Evolutionary conservation across 2,329 filamentous ascomycete species (phyloP), one percentile per base, ranked within the genome.

Genomic region (Dryadomyces quercus-mongolicae): DNA sequence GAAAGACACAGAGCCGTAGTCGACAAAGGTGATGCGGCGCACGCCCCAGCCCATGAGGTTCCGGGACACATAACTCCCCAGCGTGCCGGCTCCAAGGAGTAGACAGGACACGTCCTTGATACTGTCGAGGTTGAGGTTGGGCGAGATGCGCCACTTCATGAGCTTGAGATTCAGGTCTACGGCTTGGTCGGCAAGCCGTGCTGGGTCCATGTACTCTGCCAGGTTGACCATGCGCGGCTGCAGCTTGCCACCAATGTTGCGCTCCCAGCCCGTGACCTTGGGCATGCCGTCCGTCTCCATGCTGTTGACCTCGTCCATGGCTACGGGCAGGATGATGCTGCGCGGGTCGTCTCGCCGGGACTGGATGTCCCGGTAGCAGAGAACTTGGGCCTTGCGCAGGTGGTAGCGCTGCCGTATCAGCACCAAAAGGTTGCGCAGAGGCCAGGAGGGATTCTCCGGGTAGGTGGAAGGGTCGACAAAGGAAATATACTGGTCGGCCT

Each of bases 111-210:
- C 92, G 55, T 85, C 80, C 65, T 95, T 96, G 65, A 97, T 91
- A 34, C 80, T 80, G 34, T 96, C 90, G 10, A 98, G 79, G 65
- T 97, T 80, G 44, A 98, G 78, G 51, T 84, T 84, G 0, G 93
- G 93, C 8, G 90, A 88, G 62, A 98, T 89, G 43, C 93, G 84
- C 93, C 93, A 98, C 71, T 96, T 98, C 84, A 98, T 98, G 55
- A 98, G 77, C 70, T 97, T 97, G 57, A 97, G 75, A 64, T 98
- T 98, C 56, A 98, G 77, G 64, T 98, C 93, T 10, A 97, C 92
- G 0, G 91, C 90, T 66, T 95, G 90, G 65, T 97, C 91, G 21
- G 93, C 93, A 18, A 97, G 74, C 63, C 84, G 84, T 38, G 78
- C 74, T 7, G 93, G 92, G 64, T 98, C 91, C 86, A 98, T 92